These are phyloP conservation scores for Ophiostoma sp. DNA, from an alignment of 2,329 filamentous ascomycete species.

Conservation along the genomic window DNA sequence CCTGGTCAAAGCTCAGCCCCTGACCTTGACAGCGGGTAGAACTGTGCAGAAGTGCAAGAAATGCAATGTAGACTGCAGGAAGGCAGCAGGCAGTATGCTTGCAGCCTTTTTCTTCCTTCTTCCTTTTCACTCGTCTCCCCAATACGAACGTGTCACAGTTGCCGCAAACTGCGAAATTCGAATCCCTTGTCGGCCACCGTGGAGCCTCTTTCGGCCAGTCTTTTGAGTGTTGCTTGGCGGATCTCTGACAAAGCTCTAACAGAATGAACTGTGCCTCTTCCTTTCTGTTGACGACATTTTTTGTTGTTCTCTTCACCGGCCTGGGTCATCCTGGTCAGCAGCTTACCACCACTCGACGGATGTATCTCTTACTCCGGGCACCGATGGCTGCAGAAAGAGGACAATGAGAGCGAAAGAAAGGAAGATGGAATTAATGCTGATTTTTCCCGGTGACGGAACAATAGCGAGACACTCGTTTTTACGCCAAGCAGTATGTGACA, in stretches of 20 bases:
- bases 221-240: background rate
- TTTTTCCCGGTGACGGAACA: background rate
- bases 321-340: background rate
- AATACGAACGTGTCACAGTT: background rate
- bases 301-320: background rate
- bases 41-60: background rate
- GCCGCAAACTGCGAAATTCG: background rate
- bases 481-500: background rate
- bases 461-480: constrained; percentile 6
- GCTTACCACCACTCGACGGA: background rate
- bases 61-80: background rate
- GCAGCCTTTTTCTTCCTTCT: background rate
- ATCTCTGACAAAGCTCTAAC: background rate
- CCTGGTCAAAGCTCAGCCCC: background rate
- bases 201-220: background rate
- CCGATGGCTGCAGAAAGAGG: background rate
- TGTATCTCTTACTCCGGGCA: background rate
- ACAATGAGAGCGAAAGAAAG: background rate
- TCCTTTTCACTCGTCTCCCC: background rate
- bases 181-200: background rate
- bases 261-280: background rate
- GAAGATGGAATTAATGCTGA: background rate
- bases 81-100: background rate
- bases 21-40: constrained; percentile 14
- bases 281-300: background rate